These are phyloP conservation scores for Aspergillus fumigatiaffinis DNA, from an alignment of 2,329 filamentous ascomycete genomes.

Conservation along the genomic window DNA sequence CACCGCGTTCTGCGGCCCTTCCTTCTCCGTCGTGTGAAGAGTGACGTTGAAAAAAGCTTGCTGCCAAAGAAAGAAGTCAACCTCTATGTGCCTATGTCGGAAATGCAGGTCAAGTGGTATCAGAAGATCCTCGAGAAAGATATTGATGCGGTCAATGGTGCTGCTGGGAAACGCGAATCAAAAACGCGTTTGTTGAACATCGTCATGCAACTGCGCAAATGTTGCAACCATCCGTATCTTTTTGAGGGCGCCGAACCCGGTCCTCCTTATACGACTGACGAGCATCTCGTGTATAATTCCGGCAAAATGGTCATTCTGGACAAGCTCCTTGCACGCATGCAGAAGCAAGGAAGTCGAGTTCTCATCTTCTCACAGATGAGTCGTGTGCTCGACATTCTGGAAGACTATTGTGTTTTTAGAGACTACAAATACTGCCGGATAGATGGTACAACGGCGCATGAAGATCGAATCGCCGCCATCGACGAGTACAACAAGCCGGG, in stretches of 20 bases:
- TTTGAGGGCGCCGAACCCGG: constrained; percentile 97
- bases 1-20: constrained; percentile 92
- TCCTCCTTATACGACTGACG: constrained; percentile 95
- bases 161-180: constrained; percentile 91
- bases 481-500: constrained; percentile 96
- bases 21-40: constrained; percentile 91
- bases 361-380: constrained; percentile 99
- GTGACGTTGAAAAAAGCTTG: constrained; percentile 95
- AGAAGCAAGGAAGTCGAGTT: constrained; percentile 86
- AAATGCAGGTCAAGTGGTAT: constrained; percentile 99
- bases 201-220: constrained; percentile 98
- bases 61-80: constrained; percentile 97
- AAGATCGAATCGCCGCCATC: constrained; percentile 95
- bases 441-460: constrained; percentile 92
- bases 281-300: constrained; percentile 88
- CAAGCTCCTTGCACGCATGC: constrained; percentile 78
- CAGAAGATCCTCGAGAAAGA: constrained; percentile 98
- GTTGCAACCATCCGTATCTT: constrained; percentile 96
- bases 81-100: constrained; percentile 94
- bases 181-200: constrained; percentile 97
- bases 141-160: constrained; percentile 96
- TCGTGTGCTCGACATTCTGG: constrained; percentile 89
- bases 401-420: constrained; percentile 96
- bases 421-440: constrained; percentile 96
- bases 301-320: constrained; percentile 98